Percentiles rank a stretch among this genome's conserved stretches.
phyloP scores from a whole-genome alignment of 768 basidiomycete genomes.

The Boletus reticuloceps region DNA sequence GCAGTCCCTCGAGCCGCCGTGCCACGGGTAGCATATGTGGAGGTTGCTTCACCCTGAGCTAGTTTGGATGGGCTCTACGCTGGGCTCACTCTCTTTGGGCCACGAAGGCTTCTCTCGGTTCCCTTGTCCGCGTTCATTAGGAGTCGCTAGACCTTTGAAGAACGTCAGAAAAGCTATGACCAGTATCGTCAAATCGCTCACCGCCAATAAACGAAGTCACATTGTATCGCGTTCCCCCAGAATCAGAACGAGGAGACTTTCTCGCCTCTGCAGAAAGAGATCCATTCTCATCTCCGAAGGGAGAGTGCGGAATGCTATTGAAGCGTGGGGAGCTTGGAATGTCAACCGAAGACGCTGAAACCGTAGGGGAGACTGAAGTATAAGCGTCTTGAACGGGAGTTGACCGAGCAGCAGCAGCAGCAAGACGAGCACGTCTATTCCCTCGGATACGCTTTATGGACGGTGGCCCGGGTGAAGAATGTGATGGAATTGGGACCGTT shows the following conservation, averaged over 20 bases:
- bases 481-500: constrained; percentile 15
- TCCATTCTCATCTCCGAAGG: constrained; percentile 12
- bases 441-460: constrained; percentile 21
- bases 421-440: constrained; percentile 19
- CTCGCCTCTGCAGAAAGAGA: constrained; percentile 11
- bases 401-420: constrained; percentile 4
- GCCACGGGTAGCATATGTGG: neutral
- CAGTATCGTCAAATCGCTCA: constrained; percentile 22
- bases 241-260: constrained; percentile 31
- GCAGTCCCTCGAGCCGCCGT: neutral
- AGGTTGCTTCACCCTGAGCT: neutral
- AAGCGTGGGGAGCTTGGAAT: constrained; percentile 15
- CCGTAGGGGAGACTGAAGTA: constrained; percentile 24
- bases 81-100: constrained; percentile 2
- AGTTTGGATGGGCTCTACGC: neutral
- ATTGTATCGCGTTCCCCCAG: constrained; percentile 59
- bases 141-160: constrained; percentile 34
- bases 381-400: constrained; percentile 3
- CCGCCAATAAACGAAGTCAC: constrained; percentile 72
- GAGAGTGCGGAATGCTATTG: constrained; percentile 17
- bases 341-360: constrained; percentile 24
- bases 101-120: constrained; percentile 3
- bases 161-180: constrained; percentile 2
- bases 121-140: constrained; percentile 14
- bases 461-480: constrained; percentile 13